Conservation (phyloP, 202 grass and related monocot species). For the Schoenoplectus tabernaemontani region DNA sequence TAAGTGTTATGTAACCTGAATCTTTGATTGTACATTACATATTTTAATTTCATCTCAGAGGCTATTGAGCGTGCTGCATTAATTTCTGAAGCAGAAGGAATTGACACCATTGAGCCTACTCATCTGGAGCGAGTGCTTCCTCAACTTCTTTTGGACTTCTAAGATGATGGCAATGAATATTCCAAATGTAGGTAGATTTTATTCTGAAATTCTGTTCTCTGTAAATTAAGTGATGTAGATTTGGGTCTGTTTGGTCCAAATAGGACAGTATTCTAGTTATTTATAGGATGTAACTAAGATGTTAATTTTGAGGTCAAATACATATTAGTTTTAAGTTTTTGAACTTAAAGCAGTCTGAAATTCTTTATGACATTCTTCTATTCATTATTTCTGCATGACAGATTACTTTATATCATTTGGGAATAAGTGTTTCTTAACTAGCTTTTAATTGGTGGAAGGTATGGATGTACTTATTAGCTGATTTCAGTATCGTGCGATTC, state of each 20-base stretch:
- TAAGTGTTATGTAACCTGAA: not conserved
- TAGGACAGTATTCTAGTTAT: not conserved
- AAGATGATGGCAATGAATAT: constrained; percentile 7
- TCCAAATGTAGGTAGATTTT: not conserved
- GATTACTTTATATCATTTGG: too few relatives aligned
- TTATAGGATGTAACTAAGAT: too few relatives aligned
- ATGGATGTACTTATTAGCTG: not conserved
- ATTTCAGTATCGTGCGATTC: too few relatives aligned
- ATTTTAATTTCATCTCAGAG: constrained; percentile 34
- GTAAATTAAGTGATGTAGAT: not conserved
- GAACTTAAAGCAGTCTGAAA: too few relatives aligned
- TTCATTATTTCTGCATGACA: not conserved
- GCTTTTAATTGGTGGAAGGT: not conserved
- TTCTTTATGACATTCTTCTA: not conserved
- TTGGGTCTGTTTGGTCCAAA: not conserved
- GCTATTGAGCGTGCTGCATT: constrained; percentile 71
- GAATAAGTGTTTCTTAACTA: not conserved
- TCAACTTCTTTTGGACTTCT: constrained; percentile 90
- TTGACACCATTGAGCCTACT: constrained; percentile 55
- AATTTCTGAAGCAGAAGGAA: constrained; percentile 66
- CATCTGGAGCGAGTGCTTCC: constrained; percentile 83
- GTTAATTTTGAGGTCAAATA: not conserved
- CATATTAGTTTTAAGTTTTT: not conserved
- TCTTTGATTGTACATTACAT: too few relatives aligned
- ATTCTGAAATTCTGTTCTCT: not conserved